Conservation (phyloP, 139 green algal species). For the Chlamydomonas sphaeroides region DNA sequence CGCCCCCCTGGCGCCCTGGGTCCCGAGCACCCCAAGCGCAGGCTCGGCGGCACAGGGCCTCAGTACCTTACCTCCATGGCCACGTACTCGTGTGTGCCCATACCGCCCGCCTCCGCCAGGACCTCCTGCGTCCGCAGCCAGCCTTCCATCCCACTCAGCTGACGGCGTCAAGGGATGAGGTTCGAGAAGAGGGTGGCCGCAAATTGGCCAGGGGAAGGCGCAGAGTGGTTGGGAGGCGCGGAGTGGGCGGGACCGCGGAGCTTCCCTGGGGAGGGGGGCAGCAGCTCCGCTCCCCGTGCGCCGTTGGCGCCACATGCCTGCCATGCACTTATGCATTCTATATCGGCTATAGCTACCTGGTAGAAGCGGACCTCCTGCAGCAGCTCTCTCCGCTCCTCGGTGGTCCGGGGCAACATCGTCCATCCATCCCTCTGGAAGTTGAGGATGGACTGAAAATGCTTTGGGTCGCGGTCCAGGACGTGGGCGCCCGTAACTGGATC, state of each 20-base stretch:
- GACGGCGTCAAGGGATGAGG: neutral
- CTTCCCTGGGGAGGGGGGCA: no score
- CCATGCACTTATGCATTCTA: no score
- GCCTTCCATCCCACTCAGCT: slow-evolving; percentile 41
- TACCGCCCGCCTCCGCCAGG: slow-evolving; percentile 1
- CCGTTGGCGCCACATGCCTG: no score
- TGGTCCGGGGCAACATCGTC: slow-evolving; percentile 27
- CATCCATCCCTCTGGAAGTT: slow-evolving; percentile 65
- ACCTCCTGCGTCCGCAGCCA: slow-evolving; percentile 50
- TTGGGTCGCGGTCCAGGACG: slow-evolving; percentile 8
- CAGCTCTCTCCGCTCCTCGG: slow-evolving; percentile 49
- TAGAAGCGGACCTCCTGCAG: slow-evolving; percentile 61
- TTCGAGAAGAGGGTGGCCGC: no score
- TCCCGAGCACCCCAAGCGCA: no score
- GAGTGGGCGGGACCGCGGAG: no score
- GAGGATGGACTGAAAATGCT: slow-evolving; percentile 50
- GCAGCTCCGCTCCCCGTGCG: no score
- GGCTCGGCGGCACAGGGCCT: no score
- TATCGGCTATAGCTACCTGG: slow-evolving; percentile 28
- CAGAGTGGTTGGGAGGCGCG: no score
- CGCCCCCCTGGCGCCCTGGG: no score
- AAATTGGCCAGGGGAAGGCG: no score
- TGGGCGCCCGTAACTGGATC: neutral
- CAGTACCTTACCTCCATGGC: slow-evolving; percentile 5
- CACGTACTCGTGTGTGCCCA: neutral